Evolutionary conservation across 2,329 filamentous ascomycete species (phyloP).

Genomic region (Xylariaceae sp.): DNA sequence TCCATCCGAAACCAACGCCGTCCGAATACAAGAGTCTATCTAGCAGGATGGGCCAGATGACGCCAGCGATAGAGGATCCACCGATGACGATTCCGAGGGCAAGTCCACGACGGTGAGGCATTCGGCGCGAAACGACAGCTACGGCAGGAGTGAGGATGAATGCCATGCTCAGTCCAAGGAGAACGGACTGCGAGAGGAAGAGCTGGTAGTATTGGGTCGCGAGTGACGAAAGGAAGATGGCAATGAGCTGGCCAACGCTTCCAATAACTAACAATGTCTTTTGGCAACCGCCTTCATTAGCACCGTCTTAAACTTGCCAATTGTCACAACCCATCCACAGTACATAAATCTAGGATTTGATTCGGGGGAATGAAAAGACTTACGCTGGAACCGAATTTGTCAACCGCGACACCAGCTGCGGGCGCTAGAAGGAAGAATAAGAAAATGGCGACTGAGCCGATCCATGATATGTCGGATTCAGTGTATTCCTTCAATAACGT

Average conservation of each 20-base stretch:
- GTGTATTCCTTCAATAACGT: constrained; percentile 20
- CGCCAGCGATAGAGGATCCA: constrained; percentile 32
- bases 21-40: constrained; percentile 24
- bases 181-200: constrained; percentile 29
- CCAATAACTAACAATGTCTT: constrained; percentile 15
- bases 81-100: constrained; percentile 17
- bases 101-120: constrained; percentile 24
- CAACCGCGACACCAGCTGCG: constrained; percentile 27
- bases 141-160: constrained; percentile 22
- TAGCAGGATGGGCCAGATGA: constrained; percentile 33
- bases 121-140: constrained; percentile 20
- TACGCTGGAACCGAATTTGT: constrained; percentile 29
- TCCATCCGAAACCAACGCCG: constrained; percentile 28
- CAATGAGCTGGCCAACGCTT: constrained; percentile 19
- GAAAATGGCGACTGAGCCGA: constrained; percentile 33
- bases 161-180: constrained; percentile 21
- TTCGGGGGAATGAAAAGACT: constrained; percentile 2
- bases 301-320: neutral
- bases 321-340: neutral
- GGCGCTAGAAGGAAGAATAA: constrained; percentile 24
- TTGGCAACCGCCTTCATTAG: too few species aligned
- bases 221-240: constrained; percentile 29
- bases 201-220: constrained; percentile 32
- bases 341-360: too few species aligned
- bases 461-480: constrained; percentile 31